These are phyloP conservation scores for Bisporella sp. DNA, from an alignment of 2,329 filamentous ascomycete species.

Conservation along the genomic window DNA sequence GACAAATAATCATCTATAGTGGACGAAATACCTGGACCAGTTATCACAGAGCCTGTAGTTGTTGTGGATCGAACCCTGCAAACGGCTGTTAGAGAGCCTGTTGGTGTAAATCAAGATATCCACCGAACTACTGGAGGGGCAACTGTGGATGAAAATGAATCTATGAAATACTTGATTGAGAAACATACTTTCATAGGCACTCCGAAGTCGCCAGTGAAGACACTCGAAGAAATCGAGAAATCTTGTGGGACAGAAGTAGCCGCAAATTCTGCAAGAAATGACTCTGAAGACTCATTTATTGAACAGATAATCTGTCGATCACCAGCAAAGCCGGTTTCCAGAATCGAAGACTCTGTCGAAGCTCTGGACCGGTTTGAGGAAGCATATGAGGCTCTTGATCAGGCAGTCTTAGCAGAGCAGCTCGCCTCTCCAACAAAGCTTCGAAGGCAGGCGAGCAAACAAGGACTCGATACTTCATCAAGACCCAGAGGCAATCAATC, in stretches of 20 bases:
- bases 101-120: too few relatives aligned
- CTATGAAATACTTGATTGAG: too few relatives aligned
- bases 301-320: constrained; percentile 30
- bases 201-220: constrained; percentile 14
- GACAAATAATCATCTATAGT: too few relatives aligned
- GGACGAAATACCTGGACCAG: too few relatives aligned
- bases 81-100: too few relatives aligned
- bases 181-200: background rate
- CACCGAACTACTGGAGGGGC: too few relatives aligned
- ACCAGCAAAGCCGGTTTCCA: constrained; percentile 31
- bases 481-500: too few relatives aligned
- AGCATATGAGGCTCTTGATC: constrained; percentile 40
- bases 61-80: too few relatives aligned
- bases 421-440: constrained; percentile 16
- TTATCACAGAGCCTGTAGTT: too few relatives aligned
- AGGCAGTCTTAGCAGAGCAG: constrained; percentile 20
- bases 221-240: constrained; percentile 23
- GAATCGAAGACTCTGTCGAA: constrained; percentile 59
- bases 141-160: too few relatives aligned
- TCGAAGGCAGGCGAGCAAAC: background rate
- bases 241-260: constrained; percentile 4
- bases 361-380: constrained; percentile 56
- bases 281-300: constrained; percentile 28
- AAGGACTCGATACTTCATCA: too few relatives aligned
- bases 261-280: constrained; percentile 5